Conservation (phyloP, 495 filamentous ascomycete species). For the Tuber borchii region DNA sequence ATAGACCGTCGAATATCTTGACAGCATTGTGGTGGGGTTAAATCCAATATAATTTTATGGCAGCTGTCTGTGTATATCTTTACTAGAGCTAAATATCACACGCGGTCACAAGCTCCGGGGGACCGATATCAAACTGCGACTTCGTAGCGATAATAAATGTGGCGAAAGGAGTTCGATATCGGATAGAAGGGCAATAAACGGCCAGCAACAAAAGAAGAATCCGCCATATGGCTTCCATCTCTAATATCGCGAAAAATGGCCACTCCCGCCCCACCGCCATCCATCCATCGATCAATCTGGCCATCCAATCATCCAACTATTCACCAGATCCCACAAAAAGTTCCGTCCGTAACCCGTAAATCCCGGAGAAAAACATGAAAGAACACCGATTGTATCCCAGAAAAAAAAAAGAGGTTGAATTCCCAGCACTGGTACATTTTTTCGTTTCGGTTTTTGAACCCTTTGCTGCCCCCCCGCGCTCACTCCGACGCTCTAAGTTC, state of each 20-base stretch:
- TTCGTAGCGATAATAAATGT: background rate
- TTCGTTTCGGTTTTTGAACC: conserved; percentile 16
- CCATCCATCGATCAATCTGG: background rate
- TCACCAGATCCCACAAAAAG: background rate
- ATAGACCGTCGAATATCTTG: background rate
- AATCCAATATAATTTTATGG: background rate
- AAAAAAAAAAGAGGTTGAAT: conserved; percentile 13
- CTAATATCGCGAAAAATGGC: background rate
- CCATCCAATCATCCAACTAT: background rate
- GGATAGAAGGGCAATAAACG: background rate
- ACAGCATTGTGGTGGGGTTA: background rate
- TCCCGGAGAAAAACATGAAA: background rate
- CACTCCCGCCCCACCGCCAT: background rate
- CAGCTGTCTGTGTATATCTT: background rate
- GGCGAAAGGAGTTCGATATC: background rate
- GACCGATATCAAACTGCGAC: background rate
- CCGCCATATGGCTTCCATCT: background rate
- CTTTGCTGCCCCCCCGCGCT: conserved; percentile 8
- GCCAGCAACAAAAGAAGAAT: background rate
- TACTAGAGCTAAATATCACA: background rate
- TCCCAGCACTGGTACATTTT: conserved; percentile 5
- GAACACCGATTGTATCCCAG: background rate
- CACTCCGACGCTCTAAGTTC: conserved; percentile 42
- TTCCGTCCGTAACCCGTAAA: background rate
- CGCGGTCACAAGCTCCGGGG: background rate